Evolutionary conservation across 1,284 basidiomycete species (phyloP).

Genomic region (Mrakiaceae sp.): DNA sequence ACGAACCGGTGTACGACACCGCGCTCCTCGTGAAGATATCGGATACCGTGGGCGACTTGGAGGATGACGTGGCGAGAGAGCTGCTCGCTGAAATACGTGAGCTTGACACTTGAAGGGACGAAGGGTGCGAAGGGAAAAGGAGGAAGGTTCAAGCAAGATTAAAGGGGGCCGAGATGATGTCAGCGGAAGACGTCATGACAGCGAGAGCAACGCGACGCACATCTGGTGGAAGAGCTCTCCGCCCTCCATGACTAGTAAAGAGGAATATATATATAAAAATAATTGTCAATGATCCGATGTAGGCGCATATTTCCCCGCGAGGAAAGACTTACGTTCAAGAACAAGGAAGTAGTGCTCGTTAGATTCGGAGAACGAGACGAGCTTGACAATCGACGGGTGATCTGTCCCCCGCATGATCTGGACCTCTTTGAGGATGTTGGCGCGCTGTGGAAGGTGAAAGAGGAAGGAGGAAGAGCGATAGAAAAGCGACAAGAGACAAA

Average conservation of each 20-base stretch:
- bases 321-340: slow-evolving; percentile 59
- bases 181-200: background rate
- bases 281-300: no score
- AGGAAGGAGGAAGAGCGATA: background rate
- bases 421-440: slow-evolving; percentile 98
- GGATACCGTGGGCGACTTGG: slow-evolving; percentile 91
- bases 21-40: slow-evolving; percentile 93
- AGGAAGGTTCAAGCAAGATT: background rate
- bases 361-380: slow-evolving; percentile 80
- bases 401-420: slow-evolving; percentile 96
- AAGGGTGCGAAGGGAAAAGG: background rate
- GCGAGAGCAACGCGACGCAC: slow-evolving; percentile 14
- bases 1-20: slow-evolving; percentile 82
- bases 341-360: slow-evolving; percentile 89
- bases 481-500: background rate
- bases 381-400: slow-evolving; percentile 81
- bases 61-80: slow-evolving; percentile 91
- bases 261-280: background rate
- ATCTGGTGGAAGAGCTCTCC: slow-evolving; percentile 99
- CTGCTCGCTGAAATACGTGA: slow-evolving; percentile 96
- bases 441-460: slow-evolving; percentile 50
- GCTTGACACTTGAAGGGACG: slow-evolving; percentile 51
- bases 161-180: background rate
- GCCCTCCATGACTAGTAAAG: slow-evolving; percentile 73
- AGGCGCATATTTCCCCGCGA: background rate